These are phyloP conservation scores for Lipomyces japonicus DNA, from an alignment of 805 yeast species.

Conservation along the genomic window DNA sequence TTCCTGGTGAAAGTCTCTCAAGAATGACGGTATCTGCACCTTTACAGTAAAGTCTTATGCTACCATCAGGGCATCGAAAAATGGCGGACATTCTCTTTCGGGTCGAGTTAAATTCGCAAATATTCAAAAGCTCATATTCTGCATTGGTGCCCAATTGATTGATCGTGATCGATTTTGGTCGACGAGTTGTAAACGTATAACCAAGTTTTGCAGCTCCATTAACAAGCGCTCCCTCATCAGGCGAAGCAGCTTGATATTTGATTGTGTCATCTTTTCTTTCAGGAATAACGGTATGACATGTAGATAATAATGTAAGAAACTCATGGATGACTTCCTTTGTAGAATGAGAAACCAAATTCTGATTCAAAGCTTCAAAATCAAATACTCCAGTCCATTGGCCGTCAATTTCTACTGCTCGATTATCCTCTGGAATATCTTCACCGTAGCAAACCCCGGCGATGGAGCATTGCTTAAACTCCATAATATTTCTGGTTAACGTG, in stretches of 20 bases:
- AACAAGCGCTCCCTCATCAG: constrained; percentile 98
- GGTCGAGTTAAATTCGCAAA: constrained; percentile 96
- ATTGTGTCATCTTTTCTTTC: constrained; percentile 58
- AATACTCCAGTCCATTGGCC: constrained; percentile 79
- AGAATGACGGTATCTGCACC: constrained; percentile 97
- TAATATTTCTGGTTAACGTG: constrained; percentile 88
- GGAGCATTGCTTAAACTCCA: constrained; percentile 93
- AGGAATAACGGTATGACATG: constrained; percentile 98
- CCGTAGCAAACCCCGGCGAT: constrained; percentile 91
- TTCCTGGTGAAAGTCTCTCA: constrained; percentile 66
- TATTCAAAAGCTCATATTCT: constrained; percentile 74
- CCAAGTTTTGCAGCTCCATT: constrained; percentile 93
- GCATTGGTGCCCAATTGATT: constrained; percentile 50
- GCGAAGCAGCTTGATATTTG: constrained; percentile 97
- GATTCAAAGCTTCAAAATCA: constrained; percentile 58
- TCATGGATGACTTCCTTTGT: constrained; percentile 52
- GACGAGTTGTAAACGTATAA: constrained; percentile 76
- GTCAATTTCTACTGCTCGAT: constrained; percentile 63
- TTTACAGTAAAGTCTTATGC: constrained; percentile 81
- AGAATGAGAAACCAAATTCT: constrained; percentile 21
- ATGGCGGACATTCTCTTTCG: constrained; percentile 97
- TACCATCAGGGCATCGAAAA: constrained; percentile 90
- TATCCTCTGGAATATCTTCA: constrained; percentile 87
- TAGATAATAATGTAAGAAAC: constrained; percentile 76
- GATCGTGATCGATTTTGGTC: constrained; percentile 75